These are phyloP conservation scores for Zygnema cylindricum DNA, from an alignment of 139 green algal species.

Conservation along the genomic window DNA sequence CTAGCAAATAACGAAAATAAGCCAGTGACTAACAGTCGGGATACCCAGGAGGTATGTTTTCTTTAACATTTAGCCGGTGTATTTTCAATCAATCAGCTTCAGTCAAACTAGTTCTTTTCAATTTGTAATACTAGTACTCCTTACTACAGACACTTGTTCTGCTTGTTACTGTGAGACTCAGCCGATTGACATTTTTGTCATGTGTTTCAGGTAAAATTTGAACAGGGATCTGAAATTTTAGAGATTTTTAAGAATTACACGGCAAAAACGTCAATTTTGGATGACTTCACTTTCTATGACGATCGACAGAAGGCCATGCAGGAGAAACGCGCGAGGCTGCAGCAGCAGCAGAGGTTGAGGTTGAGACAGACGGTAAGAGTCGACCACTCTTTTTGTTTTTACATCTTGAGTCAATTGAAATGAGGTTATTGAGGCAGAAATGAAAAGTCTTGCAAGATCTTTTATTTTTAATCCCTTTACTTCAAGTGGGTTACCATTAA, in stretches of 20 bases:
- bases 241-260: slow-evolving; percentile 54
- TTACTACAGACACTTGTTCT: too few relatives aligned
- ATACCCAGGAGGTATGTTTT: slow-evolving; percentile 62
- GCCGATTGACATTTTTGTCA: neutral
- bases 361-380: neutral
- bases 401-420: too few relatives aligned
- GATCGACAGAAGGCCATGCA: slow-evolving; percentile 51
- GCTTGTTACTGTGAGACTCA: too few relatives aligned
- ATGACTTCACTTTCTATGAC: slow-evolving; percentile 64
- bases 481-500: too few relatives aligned
- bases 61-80: neutral
- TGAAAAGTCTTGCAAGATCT: too few relatives aligned
- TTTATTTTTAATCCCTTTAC: too few relatives aligned
- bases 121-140: too few relatives aligned
- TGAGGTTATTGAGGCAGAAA: too few relatives aligned
- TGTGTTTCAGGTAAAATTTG: slow-evolving; percentile 39
- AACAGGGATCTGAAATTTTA: slow-evolving; percentile 54
- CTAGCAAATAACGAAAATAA: slow-evolving; percentile 62
- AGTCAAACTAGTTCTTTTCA: too few relatives aligned
- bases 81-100: too few relatives aligned
- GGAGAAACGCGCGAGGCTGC: slow-evolving; percentile 23
- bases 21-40: slow-evolving; percentile 62
- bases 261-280: slow-evolving; percentile 52
- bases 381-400: too few relatives aligned
- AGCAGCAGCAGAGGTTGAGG: slow-evolving; percentile 42